Conservation (phyloP, 352 stramenopile genomes). For the Globisporangium apiculatum region DNA sequence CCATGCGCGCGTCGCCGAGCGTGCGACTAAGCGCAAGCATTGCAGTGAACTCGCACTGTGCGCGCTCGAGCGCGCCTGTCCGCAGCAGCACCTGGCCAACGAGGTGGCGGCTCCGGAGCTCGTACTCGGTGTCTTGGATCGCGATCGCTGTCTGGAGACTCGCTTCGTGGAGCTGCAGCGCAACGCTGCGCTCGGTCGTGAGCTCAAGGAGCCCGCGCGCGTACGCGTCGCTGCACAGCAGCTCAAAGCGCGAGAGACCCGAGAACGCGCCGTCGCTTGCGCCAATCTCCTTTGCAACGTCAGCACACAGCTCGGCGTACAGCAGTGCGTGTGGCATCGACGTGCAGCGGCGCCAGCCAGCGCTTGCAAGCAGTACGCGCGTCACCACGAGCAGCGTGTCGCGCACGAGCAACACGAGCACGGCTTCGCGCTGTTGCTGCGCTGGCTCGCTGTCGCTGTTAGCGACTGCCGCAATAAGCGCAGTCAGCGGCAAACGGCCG, state of each 20-base stretch:
- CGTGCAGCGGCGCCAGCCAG: conserved; percentile 37
- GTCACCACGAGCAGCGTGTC: conserved; percentile 38
- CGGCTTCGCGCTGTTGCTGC: conserved; percentile 3
- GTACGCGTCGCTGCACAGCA: conserved; percentile 38
- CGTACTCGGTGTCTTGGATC: conserved; percentile 27
- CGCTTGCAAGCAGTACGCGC: conserved; percentile 34
- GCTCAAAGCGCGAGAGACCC: conserved; percentile 25
- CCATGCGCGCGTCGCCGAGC: conserved; percentile 30
- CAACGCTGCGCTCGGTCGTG: conserved; percentile 23
- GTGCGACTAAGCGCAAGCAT: conserved; percentile 28
- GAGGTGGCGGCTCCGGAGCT: conserved; percentile 32
- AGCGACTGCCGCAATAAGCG: background rate
- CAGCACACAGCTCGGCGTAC: conserved; percentile 36
- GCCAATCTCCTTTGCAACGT: conserved; percentile 29
- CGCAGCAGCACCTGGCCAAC: conserved; percentile 27
- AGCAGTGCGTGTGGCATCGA: conserved; percentile 25
- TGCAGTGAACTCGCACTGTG: conserved; percentile 31
- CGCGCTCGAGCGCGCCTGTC: conserved; percentile 30
- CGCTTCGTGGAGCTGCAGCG: conserved; percentile 38
- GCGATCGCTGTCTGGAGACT: conserved; percentile 33
- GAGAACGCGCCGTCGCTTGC: conserved; percentile 4
- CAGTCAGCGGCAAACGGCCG: background rate
- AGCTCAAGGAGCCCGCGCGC: conserved; percentile 29
- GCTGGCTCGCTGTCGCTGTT: background rate
- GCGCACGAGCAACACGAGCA: conserved; percentile 16